Evolutionary conservation across 768 basidiomycete genomes (phyloP).

Genomic region (Kwoniella sp.): DNA sequence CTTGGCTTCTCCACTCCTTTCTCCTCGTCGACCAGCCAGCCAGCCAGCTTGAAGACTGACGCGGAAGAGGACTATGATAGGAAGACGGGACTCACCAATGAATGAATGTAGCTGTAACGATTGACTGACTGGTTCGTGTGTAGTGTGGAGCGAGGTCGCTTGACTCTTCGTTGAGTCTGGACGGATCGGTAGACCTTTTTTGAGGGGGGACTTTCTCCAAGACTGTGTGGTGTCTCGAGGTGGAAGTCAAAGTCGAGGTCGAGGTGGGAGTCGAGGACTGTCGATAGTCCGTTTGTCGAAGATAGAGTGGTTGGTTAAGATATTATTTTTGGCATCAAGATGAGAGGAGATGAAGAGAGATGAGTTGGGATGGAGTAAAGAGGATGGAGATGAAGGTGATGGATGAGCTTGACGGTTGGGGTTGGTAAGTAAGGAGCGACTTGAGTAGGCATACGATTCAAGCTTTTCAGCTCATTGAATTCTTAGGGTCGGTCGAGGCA

Average conservation of each 20-base stretch:
- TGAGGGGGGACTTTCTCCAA: no score
- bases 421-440: slow-evolving; percentile 11
- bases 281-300: neutral
- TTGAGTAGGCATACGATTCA: slow-evolving; percentile 6
- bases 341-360: neutral
- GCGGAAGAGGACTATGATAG: no score
- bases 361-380: no score
- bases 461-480: neutral
- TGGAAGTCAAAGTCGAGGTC: neutral
- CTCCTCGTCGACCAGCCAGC: neutral
- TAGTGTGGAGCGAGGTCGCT: neutral
- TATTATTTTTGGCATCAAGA: slow-evolving; percentile 3
- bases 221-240: neutral
- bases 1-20: neutral
- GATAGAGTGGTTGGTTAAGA: neutral
- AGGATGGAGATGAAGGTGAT: no score
- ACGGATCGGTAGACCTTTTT: neutral
- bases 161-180: neutral
- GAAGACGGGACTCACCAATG: neutral
- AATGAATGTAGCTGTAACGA: neutral
- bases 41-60: no score
- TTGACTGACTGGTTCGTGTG: neutral
- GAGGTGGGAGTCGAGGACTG: no score
- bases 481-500: slow-evolving; percentile 8
- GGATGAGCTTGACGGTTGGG: neutral